phyloP scores from a whole-genome alignment of 2,329 filamentous ascomycete species.

The Cercospora beticola region DNA sequence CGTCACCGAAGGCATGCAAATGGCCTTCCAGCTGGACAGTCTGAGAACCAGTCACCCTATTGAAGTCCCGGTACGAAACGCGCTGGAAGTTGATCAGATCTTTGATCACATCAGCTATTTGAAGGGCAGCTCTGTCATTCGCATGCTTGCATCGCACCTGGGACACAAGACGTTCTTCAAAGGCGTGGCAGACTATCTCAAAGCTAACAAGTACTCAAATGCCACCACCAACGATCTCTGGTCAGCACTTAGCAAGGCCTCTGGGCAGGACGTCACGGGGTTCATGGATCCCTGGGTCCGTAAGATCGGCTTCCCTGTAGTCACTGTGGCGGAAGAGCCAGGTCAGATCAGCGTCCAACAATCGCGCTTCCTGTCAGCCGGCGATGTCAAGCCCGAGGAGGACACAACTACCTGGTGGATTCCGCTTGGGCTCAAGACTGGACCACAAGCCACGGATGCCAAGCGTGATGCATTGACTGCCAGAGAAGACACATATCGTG shows the following conservation, averaged over 20 bases:
- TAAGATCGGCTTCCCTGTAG: constrained; percentile 89
- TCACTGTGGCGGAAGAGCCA: constrained; percentile 80
- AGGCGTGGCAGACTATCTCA: constrained; percentile 86
- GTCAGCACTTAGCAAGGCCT: constrained; percentile 82
- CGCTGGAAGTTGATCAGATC: constrained; percentile 94
- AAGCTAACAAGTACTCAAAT: constrained; percentile 82
- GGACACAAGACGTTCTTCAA: constrained; percentile 85
- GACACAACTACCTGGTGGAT: constrained; percentile 96
- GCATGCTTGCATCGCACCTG: constrained; percentile 91
- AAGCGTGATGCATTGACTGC: constrained; percentile 67
- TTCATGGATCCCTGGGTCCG: constrained; percentile 96
- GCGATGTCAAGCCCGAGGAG: constrained; percentile 86
- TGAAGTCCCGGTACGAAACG: constrained; percentile 90
- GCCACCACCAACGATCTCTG: constrained; percentile 91
- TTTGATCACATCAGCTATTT: constrained; percentile 96
- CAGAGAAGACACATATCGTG: constrained; percentile 74
- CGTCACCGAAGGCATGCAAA: constrained; percentile 90
- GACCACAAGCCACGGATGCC: constrained; percentile 62
- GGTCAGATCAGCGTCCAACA: constrained; percentile 81
- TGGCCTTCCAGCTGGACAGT: constrained; percentile 84
- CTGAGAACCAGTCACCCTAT: constrained; percentile 93
- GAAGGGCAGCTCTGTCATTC: constrained; percentile 93
- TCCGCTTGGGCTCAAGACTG: constrained; percentile 80
- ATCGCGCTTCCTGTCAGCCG: constrained; percentile 84
- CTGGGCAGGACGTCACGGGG: constrained; percentile 77